Percentiles rank a stretch among this genome's conserved stretches.
phyloP scores from a whole-genome alignment of 2,329 filamentous ascomycete species.

The Cercospora brassicicola region DNA sequence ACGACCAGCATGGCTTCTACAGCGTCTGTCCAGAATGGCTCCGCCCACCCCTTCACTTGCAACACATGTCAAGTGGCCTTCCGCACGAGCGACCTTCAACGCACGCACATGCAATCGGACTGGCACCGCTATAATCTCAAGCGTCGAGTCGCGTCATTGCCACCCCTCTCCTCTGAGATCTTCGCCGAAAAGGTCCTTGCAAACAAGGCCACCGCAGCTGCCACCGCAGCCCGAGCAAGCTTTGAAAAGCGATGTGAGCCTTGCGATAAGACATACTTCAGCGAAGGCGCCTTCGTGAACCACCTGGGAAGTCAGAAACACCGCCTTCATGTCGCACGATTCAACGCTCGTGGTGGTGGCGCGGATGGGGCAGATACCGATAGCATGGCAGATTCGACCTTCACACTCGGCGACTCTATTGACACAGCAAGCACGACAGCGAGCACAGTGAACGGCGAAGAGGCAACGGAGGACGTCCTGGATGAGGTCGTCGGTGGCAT shows the following conservation, averaged over 20 bases:
- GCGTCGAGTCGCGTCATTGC: conserved; percentile 83
- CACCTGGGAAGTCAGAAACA: conserved; percentile 91
- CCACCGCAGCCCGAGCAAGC: conserved; percentile 81
- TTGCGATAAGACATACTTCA: conserved; percentile 92
- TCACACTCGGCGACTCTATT: conserved; percentile 82
- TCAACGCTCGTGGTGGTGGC: conserved; percentile 45
- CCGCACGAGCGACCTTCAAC: conserved; percentile 86
- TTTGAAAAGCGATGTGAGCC: conserved; percentile 80
- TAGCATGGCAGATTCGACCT: conserved; percentile 86
- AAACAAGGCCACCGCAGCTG: conserved; percentile 79
- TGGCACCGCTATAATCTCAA: conserved; percentile 88
- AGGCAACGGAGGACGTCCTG: conserved; percentile 68
- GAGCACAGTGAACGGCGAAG: conserved; percentile 44
- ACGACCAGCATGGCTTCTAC: conserved; percentile 26
- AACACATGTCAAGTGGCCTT: conserved; percentile 98
- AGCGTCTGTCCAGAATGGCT: conserved; percentile 22
- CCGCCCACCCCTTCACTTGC: conserved; percentile 89
- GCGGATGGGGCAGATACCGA: conserved; percentile 59
- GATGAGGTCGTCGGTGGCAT: conserved; percentile 75
- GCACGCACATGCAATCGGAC: conserved; percentile 95
- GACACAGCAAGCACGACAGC: conserved; percentile 50
- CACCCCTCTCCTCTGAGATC: conserved; percentile 84
- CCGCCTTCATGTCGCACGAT: conserved; percentile 62
- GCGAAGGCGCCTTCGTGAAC: conserved; percentile 92
- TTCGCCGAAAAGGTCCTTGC: conserved; percentile 96